phyloP scores from a whole-genome alignment of 345 rosid species.

The Eucalyptus sideroxylon region DNA sequence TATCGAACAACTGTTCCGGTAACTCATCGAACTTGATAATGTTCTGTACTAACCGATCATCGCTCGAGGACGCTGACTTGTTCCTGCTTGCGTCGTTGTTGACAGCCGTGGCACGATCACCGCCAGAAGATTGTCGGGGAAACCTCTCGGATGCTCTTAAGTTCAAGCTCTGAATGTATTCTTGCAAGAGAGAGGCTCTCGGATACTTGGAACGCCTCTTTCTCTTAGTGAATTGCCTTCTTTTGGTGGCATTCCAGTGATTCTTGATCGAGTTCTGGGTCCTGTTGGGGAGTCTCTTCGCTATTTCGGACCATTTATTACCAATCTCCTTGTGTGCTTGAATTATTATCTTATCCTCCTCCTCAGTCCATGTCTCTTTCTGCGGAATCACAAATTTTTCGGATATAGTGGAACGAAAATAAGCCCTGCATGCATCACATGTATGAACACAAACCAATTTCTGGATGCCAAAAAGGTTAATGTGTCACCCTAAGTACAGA shows the following conservation, averaged over 20 bases:
- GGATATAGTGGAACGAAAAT: neutral
- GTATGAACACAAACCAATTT: neutral
- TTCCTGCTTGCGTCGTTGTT: neutral
- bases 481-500: neutral
- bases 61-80: neutral
- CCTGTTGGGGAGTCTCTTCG: slow-evolving; percentile 84
- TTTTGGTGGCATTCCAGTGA: slow-evolving; percentile 97
- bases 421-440: neutral
- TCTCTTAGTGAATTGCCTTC: slow-evolving; percentile 77
- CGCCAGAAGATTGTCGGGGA: slow-evolving; percentile 3
- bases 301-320: slow-evolving; percentile 96
- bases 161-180: slow-evolving; percentile 83
- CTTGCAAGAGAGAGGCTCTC: slow-evolving; percentile 64
- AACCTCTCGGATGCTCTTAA: neutral
- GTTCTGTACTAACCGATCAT: slow-evolving; percentile 32
- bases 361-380: slow-evolving; percentile 91
- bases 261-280: slow-evolving; percentile 96
- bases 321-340: slow-evolving; percentile 70
- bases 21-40: slow-evolving; percentile 23
- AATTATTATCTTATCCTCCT: slow-evolving; percentile 72
- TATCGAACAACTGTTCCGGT: slow-evolving; percentile 50
- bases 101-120: neutral
- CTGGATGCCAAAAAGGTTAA: neutral
- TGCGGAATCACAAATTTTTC: neutral
- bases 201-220: slow-evolving; percentile 74